phyloP scores from a whole-genome alignment of 768 basidiomycete species.

The Suillus spraguei region DNA sequence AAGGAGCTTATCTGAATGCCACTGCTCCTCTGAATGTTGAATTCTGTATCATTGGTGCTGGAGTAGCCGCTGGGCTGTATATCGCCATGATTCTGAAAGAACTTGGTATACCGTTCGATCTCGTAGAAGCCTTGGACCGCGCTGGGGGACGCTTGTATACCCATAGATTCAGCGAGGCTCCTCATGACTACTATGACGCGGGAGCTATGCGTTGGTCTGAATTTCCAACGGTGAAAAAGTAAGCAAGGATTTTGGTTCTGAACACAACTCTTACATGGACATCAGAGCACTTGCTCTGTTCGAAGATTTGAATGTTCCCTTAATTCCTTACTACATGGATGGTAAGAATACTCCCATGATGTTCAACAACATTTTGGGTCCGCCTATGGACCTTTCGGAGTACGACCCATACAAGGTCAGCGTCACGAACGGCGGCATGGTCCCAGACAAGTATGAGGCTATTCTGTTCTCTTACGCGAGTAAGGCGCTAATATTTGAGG shows the following conservation, averaged over 20 bases:
- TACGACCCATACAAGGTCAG: slow-evolving; percentile 2
- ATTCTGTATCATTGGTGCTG: slow-evolving; percentile 21
- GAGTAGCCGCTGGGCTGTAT: slow-evolving; percentile 20
- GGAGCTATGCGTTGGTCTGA: slow-evolving; percentile 1
- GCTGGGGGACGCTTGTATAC: slow-evolving; percentile 27
- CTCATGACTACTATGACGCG: slow-evolving; percentile 3
- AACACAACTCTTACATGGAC: neutral
- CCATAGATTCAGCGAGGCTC: slow-evolving; percentile 1
- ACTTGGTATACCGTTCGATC: slow-evolving; percentile 22
- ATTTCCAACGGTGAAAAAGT: slow-evolving; percentile 1
- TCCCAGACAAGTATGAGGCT: neutral
- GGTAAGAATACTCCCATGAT: neutral
- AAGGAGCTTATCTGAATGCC: neutral
- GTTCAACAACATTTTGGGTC: slow-evolving; percentile 3
- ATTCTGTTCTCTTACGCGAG: neutral
- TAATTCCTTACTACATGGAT: neutral
- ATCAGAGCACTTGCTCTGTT: neutral
- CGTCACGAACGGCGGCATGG: neutral
- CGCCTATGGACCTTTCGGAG: neutral
- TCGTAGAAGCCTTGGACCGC: slow-evolving; percentile 20
- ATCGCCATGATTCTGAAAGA: slow-evolving; percentile 24
- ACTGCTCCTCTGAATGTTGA: neutral
- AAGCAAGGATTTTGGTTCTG: neutral
- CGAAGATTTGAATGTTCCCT: slow-evolving; percentile 2
- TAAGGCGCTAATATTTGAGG: neutral